These are phyloP conservation scores for Pseudoneurospora amorphoporcata DNA, from an alignment of 495 filamentous ascomycete genomes.

Conservation along the genomic window DNA sequence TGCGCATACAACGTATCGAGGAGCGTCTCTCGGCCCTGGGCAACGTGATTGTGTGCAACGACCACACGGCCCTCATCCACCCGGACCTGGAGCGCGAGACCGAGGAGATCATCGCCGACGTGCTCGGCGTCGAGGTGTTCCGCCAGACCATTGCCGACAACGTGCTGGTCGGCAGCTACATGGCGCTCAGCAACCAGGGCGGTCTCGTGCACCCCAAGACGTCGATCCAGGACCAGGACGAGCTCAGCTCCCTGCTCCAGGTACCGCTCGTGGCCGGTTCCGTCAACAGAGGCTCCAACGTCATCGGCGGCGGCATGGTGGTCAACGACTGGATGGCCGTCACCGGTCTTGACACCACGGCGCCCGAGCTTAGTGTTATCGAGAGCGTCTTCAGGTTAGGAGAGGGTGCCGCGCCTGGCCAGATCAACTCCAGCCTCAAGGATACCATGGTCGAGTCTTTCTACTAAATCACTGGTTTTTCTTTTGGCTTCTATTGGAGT, in stretches of 20 bases:
- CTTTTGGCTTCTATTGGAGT: background rate
- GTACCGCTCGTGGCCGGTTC: slow-evolving; percentile 90
- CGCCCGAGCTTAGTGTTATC: slow-evolving; percentile 89
- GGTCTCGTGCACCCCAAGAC: slow-evolving; percentile 97
- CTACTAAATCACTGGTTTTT: slow-evolving; percentile 48
- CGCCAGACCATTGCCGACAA: slow-evolving; percentile 95
- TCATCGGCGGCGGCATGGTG: slow-evolving; percentile 97
- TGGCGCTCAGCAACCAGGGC: slow-evolving; percentile 90
- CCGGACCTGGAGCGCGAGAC: slow-evolving; percentile 96
- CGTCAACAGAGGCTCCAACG: slow-evolving; percentile 82
- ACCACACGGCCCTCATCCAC: slow-evolving; percentile 92
- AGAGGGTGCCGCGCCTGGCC: slow-evolving; percentile 68
- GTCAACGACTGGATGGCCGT: slow-evolving; percentile 99
- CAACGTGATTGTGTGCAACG: slow-evolving; percentile 93
- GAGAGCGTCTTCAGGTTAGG: slow-evolving; percentile 91
- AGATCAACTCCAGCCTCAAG: slow-evolving; percentile 74
- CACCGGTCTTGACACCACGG: slow-evolving; percentile 92
- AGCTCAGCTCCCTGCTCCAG: slow-evolving; percentile 86
- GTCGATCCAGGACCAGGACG: slow-evolving; percentile 91
- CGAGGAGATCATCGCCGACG: slow-evolving; percentile 91
- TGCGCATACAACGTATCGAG: slow-evolving; percentile 91
- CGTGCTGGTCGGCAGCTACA: slow-evolving; percentile 90
- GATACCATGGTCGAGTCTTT: slow-evolving; percentile 98
- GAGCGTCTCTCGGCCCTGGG: slow-evolving; percentile 91
- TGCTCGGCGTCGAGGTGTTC: slow-evolving; percentile 96